Evolutionary conservation across 2,329 filamentous ascomycete genomes (phyloP), one percentile per base, ranked within the genome.

Genomic region (Colletotrichum neosansevieriae): DNA sequence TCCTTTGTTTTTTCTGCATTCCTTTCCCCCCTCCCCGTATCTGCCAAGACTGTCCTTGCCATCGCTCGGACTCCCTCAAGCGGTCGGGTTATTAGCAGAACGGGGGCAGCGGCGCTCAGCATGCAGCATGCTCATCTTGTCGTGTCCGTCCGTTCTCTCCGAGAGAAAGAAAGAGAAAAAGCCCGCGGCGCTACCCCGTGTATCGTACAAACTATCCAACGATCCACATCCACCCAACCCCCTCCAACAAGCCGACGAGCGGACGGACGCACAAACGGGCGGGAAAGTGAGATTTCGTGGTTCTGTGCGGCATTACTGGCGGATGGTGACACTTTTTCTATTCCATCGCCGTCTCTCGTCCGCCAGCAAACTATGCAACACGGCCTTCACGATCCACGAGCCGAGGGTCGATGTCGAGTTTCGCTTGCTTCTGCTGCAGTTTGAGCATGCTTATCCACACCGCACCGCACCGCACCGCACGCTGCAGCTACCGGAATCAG

Each of bases 401-500:
- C 17, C 17, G 54, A 29, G 19, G 53, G 21, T 51, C 34, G 21
- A 38, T 44, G 17, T 34, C 44, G 42, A 44, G 51, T 67, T 57
- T 63, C 50, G 64, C 42, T 45, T 24, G 60, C 53, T 21, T 34
- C 53, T 36, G 49, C 42, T 34, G 65, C 54, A 17, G 64, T 64
- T 67, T 64, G 60, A 49, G 53, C 24, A 19, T 42, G 32, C 36
- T 45, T 45, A 58, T 29, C 29, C 32, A 32, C 49, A n/a, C 29
- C 6, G 29, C 29, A 17, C 50, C 54, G 24, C 49, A 24, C 24
- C 24, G 21, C 21, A 17, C 50, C 53, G 17, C 65, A 63, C 15
- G 34, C 65, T 58, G 54, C 61, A 68, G 34, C 61, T 59, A 60
- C 54, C 61, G 61, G 49, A 60, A 56, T 56, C 29, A 29, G 65